Evolutionary conservation across 1,284 basidiomycete genomes (phyloP).

Genomic region (Trichosporon coremiiforme): DNA sequence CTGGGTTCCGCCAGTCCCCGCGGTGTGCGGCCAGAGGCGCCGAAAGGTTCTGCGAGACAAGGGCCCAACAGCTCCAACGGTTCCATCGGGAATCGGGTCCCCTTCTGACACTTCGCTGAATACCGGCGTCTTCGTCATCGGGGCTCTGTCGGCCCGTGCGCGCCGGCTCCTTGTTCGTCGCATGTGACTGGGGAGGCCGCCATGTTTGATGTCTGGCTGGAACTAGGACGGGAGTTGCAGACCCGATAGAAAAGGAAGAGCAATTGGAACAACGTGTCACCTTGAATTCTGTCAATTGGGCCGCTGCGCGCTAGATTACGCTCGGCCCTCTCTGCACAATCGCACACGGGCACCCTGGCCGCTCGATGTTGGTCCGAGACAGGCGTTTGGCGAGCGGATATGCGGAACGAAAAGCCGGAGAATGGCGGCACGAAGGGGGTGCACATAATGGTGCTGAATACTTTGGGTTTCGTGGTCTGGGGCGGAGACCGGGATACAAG

Average conservation of each 20-base stretch:
- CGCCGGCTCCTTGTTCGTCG: too few relatives aligned
- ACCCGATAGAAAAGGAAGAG: too few relatives aligned
- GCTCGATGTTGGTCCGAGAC: background rate
- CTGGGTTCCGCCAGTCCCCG: background rate
- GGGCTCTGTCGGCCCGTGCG: too few relatives aligned
- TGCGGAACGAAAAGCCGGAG: background rate
- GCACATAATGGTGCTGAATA: too few relatives aligned
- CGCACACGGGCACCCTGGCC: background rate
- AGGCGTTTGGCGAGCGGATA: background rate
- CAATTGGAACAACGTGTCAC: background rate
- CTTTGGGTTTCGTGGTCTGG: too few relatives aligned
- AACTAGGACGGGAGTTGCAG: too few relatives aligned
- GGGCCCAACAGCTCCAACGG: background rate
- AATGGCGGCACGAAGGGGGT: too few relatives aligned
- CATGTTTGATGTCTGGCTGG: background rate
- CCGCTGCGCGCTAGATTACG: background rate
- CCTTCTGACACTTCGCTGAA: background rate
- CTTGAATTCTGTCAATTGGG: background rate
- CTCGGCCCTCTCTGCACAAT: background rate
- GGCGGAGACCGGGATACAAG: too few relatives aligned
- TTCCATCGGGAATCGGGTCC: background rate
- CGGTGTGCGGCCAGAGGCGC: background rate
- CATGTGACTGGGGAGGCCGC: too few relatives aligned
- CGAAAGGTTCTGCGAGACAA: background rate
- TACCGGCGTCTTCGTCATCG: background rate